Evolutionary conservation across 495 filamentous ascomycete genomes (phyloP), one percentile per base, ranked within the genome.

Genomic region (Letharia columbiana): DNA sequence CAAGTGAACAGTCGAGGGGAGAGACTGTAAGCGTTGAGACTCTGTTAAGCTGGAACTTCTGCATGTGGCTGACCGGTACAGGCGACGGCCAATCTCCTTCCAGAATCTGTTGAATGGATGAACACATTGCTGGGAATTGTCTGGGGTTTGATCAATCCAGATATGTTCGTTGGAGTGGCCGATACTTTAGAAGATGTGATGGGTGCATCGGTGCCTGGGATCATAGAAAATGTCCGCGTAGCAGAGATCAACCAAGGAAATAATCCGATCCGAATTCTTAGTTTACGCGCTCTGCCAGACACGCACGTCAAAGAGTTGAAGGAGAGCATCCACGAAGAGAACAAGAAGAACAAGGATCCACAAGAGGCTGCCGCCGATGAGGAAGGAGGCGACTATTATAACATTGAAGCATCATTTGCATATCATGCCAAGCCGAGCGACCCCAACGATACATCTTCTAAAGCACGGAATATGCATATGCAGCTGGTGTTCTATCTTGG

Each of bases 381-480:
- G 74, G 90, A 95, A 72, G 92, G 91, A 15, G 92, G 92, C 7
- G 91, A 92, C 64, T 95, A 89, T 70, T 98, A 98, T 76, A 98
- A 98, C 66, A 79, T 98, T 58, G 93, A 98, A 73, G 86, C 86
- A n/a, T 89, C 91, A 0, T 89, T 98, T 74, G 93, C 92, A 0
- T 98, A 98, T 72, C 91, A 96, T 71, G 91, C 93, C 7, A 84
- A 86, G 68, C 91, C 92, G 4, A 85, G 82, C n/a, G 77, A 79
- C 18, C 65, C 69, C 0, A 83, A 82, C 59, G 81, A 85, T 28
- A 79, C 90, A 10, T 88, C 89, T 10, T 86, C 87, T 28, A 96
- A 90, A 72, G 91, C 91, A 20, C 83, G 88, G 67, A 96, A 96
- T 73, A 96, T 96, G 91, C 92, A 96, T 71, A 96, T 98, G 91